Base-by-base conservation (phyloP, 345 rosid genomes). In the Corchorus olitorius region DNA sequence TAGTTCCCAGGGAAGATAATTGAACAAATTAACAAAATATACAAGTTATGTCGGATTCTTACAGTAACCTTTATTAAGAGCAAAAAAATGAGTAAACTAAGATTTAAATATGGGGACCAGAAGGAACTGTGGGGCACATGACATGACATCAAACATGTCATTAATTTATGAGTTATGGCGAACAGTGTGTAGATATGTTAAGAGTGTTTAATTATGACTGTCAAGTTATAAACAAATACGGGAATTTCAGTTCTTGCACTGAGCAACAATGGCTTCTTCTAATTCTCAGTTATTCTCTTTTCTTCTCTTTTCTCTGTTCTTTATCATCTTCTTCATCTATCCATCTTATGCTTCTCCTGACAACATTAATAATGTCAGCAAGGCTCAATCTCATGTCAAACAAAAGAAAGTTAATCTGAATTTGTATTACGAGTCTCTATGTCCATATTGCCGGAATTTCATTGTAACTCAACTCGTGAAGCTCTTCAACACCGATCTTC, bases 391-490 rank as follows among this genome's bases (percentile, higher is more conserved):
- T 37, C 65, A 14, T 45, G 34, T n/a, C 22, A 33, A 43, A n/a
- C 14, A 75, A 11, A 22, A 62, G 22, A 83, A 78, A 72, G 88
- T 81, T 17, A 41, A 73, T 19, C 13, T 87, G 64, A 65, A 84
- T 58, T 58, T 85, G 4, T 87, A 87, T 63, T 87, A 87, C 7
- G 90, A 87, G 66, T 39, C 83, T 27, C 66, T 81, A 22, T 83
- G 88, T 64, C 87, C 85, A 0, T 67, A 13, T 70, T 75, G 80
- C 43, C 71, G 77, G 15, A 58, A 37, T 12, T 84, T 84, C 77
- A 81, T 87, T 10, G 39, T 54, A 15, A 69, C 70, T 46, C 20
- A 62, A 72, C 80, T 87, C 1, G 81, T 46, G n/a, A 68, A 84
- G 19, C 71, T 79, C 34, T 58, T 83, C 50, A 19, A 64, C 10